Percentiles rank a stretch among this genome's conserved stretches.
These are phyloP conservation scores for Miscanthus lutarioriparius DNA, from an alignment of 176 grass and related monocot species.

Conservation along the genomic window DNA sequence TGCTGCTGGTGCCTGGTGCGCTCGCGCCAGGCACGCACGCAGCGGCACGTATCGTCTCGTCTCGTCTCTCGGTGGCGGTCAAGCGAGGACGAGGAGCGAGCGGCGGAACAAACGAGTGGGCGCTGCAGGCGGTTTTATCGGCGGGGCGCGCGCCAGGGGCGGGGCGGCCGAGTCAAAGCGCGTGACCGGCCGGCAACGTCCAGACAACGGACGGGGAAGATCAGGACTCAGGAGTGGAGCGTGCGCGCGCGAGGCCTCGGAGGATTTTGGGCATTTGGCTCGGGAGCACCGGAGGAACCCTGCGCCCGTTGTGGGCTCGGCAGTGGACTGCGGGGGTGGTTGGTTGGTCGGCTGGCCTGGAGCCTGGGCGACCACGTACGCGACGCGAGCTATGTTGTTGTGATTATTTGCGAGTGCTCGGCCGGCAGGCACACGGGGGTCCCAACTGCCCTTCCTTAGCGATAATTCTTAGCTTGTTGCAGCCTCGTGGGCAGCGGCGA, in stretches of 20 bases:
- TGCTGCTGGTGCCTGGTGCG: no score
- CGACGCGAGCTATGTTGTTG: background rate
- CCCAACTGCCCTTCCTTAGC: background rate
- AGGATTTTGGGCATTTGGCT: no score
- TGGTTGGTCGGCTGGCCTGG: background rate
- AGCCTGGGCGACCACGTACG: background rate
- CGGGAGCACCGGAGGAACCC: no score
- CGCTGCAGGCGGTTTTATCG: conserved; percentile 5
- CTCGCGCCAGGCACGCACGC: background rate
- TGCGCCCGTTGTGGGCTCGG: no score
- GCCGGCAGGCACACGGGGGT: conserved; percentile 1
- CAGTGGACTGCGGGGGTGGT: background rate
- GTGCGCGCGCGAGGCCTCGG: no score
- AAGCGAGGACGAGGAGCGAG: background rate
- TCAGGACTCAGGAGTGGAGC: no score
- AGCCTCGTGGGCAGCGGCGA: background rate
- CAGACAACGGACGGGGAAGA: background rate
- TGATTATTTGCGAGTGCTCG: background rate
- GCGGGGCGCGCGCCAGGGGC: background rate
- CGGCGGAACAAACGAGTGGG: background rate
- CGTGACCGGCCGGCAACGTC: background rate
- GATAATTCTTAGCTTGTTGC: background rate
- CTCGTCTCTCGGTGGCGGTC: background rate
- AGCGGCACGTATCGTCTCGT: no score
- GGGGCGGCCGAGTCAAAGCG: conserved; percentile 27